Base-by-base conservation (phyloP, 345 rosid species). In the Geranium brycei region DNA sequence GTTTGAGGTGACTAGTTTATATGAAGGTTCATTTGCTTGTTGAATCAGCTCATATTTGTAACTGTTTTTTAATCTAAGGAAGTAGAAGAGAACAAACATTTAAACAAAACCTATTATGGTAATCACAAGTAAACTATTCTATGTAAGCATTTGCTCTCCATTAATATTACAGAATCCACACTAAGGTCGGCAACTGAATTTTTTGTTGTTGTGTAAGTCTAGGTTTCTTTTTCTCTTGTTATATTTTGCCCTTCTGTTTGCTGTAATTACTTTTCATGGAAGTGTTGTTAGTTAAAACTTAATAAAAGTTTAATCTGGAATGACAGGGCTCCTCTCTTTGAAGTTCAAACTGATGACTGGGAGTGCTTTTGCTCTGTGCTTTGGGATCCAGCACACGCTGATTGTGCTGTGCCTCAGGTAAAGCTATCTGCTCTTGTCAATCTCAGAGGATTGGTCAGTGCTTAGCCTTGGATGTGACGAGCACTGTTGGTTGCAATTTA, bases 391-490 rank as follows among this genome's bases (percentile, higher is more conserved):
- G 57, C 71, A 17, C 95, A 68, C 75, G 87, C 99, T 35, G 97
- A 95, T 79, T 95, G 99, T 72, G 87, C 89, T 28, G 91, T 71
- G 62, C 90, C 86, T 75, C 99, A 93, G 99, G 99, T 90, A 58
- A 69, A 65, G 35, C 17, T 51, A 32, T 19, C 38, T 35, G 41
- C 41, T 35, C 5, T 35, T 35, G 5, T 35, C 41, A 35, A 35
- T 35, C 5, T 35, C 41, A 35, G 41, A 35, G 10, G 7, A 35
- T 35, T 35, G 41, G 41, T 35, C 41, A 35, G 10, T 35, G 41
- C 38, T 2, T 32, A 0, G 41, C 41, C 41, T 35, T 35, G 41
- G 41, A 35, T 35, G 41, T 35, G 41, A 35, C 41, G 10, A 35
- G 5, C 41, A 35, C 41, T 35, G 41, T 35, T 32, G 3, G 38